Base-by-base conservation (phyloP, 352 stramenopile genomes). In the Bremia lactucae region DNA sequence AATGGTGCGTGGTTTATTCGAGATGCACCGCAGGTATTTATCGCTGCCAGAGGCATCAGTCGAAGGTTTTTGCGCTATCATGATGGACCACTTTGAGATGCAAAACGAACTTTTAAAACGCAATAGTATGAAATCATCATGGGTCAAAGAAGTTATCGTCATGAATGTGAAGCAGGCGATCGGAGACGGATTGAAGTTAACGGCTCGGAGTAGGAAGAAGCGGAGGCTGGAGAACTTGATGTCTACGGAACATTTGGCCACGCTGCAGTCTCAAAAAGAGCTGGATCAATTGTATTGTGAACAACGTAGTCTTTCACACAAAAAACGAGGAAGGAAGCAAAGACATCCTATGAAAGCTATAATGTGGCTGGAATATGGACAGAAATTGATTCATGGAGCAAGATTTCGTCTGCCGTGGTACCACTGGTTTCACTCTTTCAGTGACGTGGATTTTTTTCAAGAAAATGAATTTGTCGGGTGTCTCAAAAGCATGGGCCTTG, bases 381-480 rank as follows among this genome's bases (percentile, higher is more conserved):
- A 59, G 7, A 34, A 19, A 8, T 46, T 59, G 18, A n/a, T 60
- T 8, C 16, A 31, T 14, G 61, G 48, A 28, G 8, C 31, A 11
- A 68, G 61, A 33, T 82, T 80, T 23, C 46, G 71, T 20, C 49
- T 87, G n/a, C 75, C 75, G 15, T 82, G 68, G 70, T 64, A 23
- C 28, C 62, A 83, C 36, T 87, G 75, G 72, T 85, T 87, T 44
- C 75, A 80, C 34, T 76, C 68, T 36, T 78, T 60, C 37, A 40
- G 72, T 19, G 72, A 87, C 54, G 47, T 55, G 8, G 71, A 79
- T 15, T 91, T 83, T 46, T 86, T 88, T 48, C 20, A 14, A n/a
- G 65, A 87, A 36, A 85, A 85, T 20, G 75, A 88, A 56, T 88
- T 91, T 35, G 38, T 83, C 8, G 65, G 84, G 16, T 88, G 75